A percentile compares a stretch with the other conserved stretches of the same genome.
Evolutionary conservation across 139 green algal genomes (phyloP).

Genomic region (Picochlorum sp.): DNA sequence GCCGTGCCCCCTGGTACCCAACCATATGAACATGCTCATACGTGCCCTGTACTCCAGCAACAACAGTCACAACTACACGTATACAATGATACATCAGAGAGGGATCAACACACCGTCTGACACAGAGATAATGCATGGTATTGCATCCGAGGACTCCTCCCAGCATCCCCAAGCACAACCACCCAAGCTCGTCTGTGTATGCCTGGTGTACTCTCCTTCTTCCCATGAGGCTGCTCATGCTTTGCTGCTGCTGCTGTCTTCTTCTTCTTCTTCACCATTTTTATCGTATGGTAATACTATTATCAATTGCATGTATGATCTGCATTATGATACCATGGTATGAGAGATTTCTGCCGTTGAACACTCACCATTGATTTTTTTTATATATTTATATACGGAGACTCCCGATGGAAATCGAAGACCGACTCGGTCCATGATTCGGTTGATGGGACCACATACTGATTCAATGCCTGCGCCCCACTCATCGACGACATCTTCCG

Average conservation of each 20-base stretch:
- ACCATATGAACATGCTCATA: conserved; percentile 45
- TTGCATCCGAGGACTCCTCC: conserved; percentile 90
- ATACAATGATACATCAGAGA: background rate
- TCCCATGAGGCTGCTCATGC: background rate
- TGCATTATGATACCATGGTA: no score
- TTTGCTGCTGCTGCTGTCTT: background rate
- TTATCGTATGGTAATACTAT: no score
- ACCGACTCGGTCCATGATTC: background rate
- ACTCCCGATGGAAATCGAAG: no score
- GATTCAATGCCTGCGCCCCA: background rate
- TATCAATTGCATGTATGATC: no score
- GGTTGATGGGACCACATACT: background rate
- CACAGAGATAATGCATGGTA: conserved; percentile 83
- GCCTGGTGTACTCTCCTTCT: no score
- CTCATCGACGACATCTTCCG: no score
- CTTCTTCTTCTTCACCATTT: no score
- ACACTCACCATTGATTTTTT: no score
- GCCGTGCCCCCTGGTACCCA: conserved; percentile 41
- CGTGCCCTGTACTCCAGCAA: no score
- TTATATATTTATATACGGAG: no score
- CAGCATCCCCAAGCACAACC: conserved; percentile 93
- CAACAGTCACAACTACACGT: no score
- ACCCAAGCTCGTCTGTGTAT: conserved; percentile 48
- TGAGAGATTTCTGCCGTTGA: no score
- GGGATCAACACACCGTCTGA: conserved; percentile 28